Evolutionary conservation across 2,329 filamentous ascomycete species (phyloP).

Genomic region (Zelopaecilomyces penicillatus): DNA sequence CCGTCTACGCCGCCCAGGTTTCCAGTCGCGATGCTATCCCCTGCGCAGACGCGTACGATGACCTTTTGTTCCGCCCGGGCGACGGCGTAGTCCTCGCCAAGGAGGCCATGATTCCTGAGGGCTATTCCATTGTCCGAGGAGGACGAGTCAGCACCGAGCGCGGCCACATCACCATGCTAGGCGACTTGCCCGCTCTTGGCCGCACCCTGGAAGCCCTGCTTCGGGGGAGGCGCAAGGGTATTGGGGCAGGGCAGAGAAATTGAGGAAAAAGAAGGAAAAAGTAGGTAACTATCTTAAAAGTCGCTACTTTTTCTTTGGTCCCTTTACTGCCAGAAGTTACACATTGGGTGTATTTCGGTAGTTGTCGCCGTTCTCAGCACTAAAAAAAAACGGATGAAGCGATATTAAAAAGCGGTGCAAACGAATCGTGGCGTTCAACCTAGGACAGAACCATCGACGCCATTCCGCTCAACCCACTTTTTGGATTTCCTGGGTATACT

Average conservation of each 20-base stretch:
- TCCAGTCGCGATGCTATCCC: conserved; percentile 64
- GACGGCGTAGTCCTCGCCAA: conserved; percentile 83
- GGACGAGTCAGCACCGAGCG: conserved; percentile 73
- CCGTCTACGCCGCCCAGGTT: conserved; percentile 74
- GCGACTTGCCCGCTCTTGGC: conserved; percentile 75
- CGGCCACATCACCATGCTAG: conserved; percentile 80
- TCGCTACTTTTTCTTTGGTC: no score
- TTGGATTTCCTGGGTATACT: no score
- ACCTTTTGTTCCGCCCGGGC: conserved; percentile 76
- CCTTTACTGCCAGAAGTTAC: no score
- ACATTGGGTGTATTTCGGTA: no score
- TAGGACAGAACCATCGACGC: no score
- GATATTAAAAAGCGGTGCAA: no score
- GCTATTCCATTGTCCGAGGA: conserved; percentile 65
- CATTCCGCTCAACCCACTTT: no score
- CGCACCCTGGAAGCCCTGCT: conserved; percentile 61
- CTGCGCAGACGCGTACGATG: conserved; percentile 71
- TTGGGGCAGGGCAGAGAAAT: conserved; percentile 39
- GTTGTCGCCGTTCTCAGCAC: no score
- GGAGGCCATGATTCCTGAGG: conserved; percentile 75
- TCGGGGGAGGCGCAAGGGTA: conserved; percentile 59
- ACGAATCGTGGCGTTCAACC: no score
- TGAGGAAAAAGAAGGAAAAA: no score
- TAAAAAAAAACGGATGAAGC: no score
- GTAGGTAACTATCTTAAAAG: no score